A percentile compares a stretch with the other conserved stretches of the same genome.
Conservation (phyloP, 495 filamentous ascomycete species). For the Sphaerosporella brunnea region DNA sequence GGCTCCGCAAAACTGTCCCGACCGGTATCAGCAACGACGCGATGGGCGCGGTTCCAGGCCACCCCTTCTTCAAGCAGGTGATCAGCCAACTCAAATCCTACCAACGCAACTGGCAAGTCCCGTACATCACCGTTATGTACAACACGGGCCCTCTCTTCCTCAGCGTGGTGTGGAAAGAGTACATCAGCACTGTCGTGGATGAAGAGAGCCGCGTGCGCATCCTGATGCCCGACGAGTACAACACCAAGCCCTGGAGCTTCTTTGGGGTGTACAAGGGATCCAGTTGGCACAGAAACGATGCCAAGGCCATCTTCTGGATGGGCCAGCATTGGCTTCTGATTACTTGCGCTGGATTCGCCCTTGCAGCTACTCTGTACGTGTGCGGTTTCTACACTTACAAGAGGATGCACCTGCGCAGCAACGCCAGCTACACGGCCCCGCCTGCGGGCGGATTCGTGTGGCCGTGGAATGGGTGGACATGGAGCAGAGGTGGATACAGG, state of each 20-base stretch:
- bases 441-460: not conserved
- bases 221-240: slow-evolving; percentile 36
- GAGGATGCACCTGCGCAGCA: slow-evolving; percentile 8
- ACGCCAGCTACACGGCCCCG: not conserved
- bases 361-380: slow-evolving; percentile 28
- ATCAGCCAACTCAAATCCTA: slow-evolving; percentile 54
- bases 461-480: slow-evolving; percentile 1
- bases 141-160: slow-evolving; percentile 71
- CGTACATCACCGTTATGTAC: slow-evolving; percentile 83
- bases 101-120: slow-evolving; percentile 57
- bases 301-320: slow-evolving; percentile 68
- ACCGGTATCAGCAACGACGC: slow-evolving; percentile 83
- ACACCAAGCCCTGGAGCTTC: slow-evolving; percentile 54
- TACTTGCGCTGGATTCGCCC: slow-evolving; percentile 43
- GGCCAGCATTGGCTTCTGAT: slow-evolving; percentile 56
- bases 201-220: slow-evolving; percentile 24
- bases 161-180: slow-evolving; percentile 70
- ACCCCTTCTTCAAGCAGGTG: slow-evolving; percentile 63
- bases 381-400: slow-evolving; percentile 14
- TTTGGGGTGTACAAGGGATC: slow-evolving; percentile 58
- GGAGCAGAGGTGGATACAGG: not conserved
- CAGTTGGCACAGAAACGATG: slow-evolving; percentile 62
- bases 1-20: slow-evolving; percentile 61
- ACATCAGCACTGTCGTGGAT: slow-evolving; percentile 30
- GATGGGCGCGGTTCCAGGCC: slow-evolving; percentile 62